A percentile compares a stretch with the other conserved stretches of the same genome.
phyloP scores from a whole-genome alignment of 2,329 filamentous ascomycete species.

The Trichoderma koningiopsis region DNA sequence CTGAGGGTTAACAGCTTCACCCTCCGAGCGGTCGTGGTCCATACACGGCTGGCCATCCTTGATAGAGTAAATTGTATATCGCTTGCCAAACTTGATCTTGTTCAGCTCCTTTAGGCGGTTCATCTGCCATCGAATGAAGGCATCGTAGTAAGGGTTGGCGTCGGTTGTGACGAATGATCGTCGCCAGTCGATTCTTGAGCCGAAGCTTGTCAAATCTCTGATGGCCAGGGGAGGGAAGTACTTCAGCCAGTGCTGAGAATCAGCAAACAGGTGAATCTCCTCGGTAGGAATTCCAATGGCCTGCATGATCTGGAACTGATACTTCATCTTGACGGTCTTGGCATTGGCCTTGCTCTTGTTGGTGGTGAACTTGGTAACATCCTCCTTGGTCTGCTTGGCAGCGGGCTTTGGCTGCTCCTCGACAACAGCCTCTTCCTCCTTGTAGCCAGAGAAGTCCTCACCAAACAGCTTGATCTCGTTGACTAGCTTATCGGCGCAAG shows the following conservation, averaged over 20 bases:
- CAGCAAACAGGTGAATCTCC: conserved; percentile 91
- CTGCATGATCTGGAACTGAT: conserved; percentile 94
- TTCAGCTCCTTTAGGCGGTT: conserved; percentile 82
- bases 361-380: conserved; percentile 86
- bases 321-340: conserved; percentile 91
- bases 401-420: conserved; percentile 52
- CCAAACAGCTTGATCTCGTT: conserved; percentile 90
- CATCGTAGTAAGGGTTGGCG: conserved; percentile 94
- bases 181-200: conserved; percentile 89
- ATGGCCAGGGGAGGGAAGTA: conserved; percentile 70
- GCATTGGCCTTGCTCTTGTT: conserved; percentile 91
- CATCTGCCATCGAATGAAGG: conserved; percentile 97
- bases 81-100: conserved; percentile 91
- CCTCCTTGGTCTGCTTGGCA: conserved; percentile 71
- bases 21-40: conserved; percentile 51
- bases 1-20: conserved; percentile 67
- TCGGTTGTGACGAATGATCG: conserved; percentile 92
- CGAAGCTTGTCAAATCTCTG: conserved; percentile 79
- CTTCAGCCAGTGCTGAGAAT: conserved; percentile 88
- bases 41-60: conserved; percentile 51
- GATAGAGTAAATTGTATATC: conserved; percentile 82
- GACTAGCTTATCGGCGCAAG: conserved; percentile 91
- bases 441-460: conserved; percentile 77
- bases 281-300: conserved; percentile 83
- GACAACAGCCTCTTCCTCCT: conserved; percentile 60